Base-by-base conservation (phyloP, 306 rosid genomes). In the Adenanthera pavonina region DNA sequence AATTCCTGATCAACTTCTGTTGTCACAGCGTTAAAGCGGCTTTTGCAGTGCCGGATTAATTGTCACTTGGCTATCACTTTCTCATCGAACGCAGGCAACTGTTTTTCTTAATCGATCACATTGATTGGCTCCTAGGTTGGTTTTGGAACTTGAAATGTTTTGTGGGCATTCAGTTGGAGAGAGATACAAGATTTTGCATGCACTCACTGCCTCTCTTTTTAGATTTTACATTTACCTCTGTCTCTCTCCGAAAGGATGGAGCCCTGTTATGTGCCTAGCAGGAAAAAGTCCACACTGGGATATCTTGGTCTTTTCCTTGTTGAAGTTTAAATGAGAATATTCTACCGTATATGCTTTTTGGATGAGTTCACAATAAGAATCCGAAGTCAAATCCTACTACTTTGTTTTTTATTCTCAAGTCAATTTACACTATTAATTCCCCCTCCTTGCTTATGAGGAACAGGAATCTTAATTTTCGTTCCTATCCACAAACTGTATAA, bases 281-380 rank as follows among this genome's bases (percentile, higher is more conserved):
- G 30, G 30, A 25, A 25, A 25, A 25, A 25, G 30, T 25, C 30
- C 30, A 25, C 0, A 25, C 30, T 25, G 30, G 30, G 30, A 25
- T 25, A 66, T 74, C 53, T 78, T 78, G 81, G 47, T 60, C 77
- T 44, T 64, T 75, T 74, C 64, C 41, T 12, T 41, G 46, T 4
- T 11, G 53, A 59, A 66, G 38, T 77, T 78, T 68, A 57, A 44
- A 54, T 78, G 10, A 54, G 90, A 87, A 87, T 81, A 87, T 87
- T 69, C 87, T 81, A 46, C 15, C 68, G 78, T 40, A 53, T 81
- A 87, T 87, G 79, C 84, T 69, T 53, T 81, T 84, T 66, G 70
- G 77, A 72, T 34, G 67, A 59, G 75, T 77, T 83, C 80, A 51
- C 78, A 53, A 8, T 78, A 46, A 72, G 52, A 75, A 49, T 14